Evolutionary conservation across 352 stramenopile species (phyloP), one percentile per base, ranked within the genome.

Genomic region (Globisporangium paddicum): DNA sequence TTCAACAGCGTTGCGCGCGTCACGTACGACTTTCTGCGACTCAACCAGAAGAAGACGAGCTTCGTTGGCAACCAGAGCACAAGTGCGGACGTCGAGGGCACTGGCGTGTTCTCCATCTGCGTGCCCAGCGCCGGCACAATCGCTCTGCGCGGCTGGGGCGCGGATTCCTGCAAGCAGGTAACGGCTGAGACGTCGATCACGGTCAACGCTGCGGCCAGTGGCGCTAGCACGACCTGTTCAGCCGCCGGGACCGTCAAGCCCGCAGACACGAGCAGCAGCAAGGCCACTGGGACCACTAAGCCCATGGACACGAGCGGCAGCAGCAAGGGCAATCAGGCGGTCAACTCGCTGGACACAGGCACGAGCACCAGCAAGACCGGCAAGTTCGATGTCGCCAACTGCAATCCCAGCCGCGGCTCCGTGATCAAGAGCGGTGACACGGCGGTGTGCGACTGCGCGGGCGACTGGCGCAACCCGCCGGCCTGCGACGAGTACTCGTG

Each of bases 11-110:
- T 79, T 23, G 49, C 46, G 34, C 83, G 86, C 58, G 81, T 90
- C n/a, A 90, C 81, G 19, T 90, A 79, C 66, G 60, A 86, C 30
- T 63, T 69, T 38, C 67, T 89, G 57, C 80, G 81, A 34, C 55
- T 60, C 14, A 76, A 76, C 14, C 81, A 90, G 65, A 87, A 85
- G 68, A 88, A 89, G 67, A 85, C 69, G 0, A 77, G 67, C 16
- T 44, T 84, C 3, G 68, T 64, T 16, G 69, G 74, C 44, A 65
- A 65, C 52, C 63, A 62, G 11, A 70, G 64, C 62, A 60, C 68
- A n/a, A 21, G 55, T 6, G 81, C 81, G 0, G 65, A 58, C 4
- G 34, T 40, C 5, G 52, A 71, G 13, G 67, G 71, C 16, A 47
- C 49, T 8, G 46, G 46, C 9, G 23, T 5, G 28, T 89, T 86